phyloP scores from a whole-genome alignment of 116 monocot genomes.

The Phalaenopsis hybrid region DNA sequence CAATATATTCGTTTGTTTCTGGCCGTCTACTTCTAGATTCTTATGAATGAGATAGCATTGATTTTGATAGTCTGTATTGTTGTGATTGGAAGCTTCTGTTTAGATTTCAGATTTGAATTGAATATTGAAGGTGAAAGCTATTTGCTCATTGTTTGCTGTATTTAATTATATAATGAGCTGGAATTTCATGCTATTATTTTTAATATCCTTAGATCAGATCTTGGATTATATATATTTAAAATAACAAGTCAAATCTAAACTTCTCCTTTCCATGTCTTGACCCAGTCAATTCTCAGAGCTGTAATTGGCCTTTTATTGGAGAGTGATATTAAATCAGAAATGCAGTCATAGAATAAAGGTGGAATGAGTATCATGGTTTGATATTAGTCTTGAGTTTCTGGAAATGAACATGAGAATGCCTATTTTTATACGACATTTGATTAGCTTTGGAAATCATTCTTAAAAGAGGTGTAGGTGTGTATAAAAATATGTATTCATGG shows the following conservation, averaged over 20 bases:
- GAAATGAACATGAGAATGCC: not conserved
- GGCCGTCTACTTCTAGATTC: not conserved
- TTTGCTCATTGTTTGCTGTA: not conserved
- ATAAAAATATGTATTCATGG: too few relatives aligned
- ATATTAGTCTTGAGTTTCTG: not conserved
- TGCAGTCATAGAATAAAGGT: too few relatives aligned
- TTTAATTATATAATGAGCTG: not conserved
- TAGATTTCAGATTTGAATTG: not conserved
- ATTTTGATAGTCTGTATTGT: not conserved
- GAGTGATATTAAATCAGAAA: too few relatives aligned
- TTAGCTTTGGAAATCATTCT: not conserved
- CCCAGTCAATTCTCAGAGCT: too few relatives aligned
- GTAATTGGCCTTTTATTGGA: too few relatives aligned
- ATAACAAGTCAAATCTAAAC: too few relatives aligned
- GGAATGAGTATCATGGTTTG: not conserved
- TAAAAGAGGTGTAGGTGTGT: not conserved
- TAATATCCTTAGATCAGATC: not conserved
- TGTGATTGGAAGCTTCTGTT: conserved; percentile 2
- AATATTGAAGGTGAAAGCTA: conserved; percentile 3
- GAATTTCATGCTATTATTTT: not conserved
- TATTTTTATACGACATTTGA: not conserved
- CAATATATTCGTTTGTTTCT: not conserved
- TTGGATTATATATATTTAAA: too few relatives aligned
- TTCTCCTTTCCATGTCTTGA: too few relatives aligned
- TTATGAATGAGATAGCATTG: not conserved